These are phyloP conservation scores for Camellia lanceoleosa DNA, from an alignment of 148 eudicot species.

Conservation along the genomic window DNA sequence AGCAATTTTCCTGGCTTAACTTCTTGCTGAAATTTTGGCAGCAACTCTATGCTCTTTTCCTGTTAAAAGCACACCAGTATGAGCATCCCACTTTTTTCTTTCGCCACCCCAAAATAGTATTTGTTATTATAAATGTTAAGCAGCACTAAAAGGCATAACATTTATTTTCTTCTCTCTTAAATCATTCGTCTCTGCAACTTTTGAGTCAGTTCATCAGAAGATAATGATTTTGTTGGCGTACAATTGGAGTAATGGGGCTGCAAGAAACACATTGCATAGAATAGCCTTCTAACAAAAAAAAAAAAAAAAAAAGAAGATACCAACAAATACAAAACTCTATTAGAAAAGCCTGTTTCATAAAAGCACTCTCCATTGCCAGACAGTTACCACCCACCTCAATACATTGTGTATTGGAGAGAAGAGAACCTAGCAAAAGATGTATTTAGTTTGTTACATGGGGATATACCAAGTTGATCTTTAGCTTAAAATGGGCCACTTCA, in stretches of 20 bases:
- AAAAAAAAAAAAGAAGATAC: too few relatives aligned
- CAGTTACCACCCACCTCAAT: background rate
- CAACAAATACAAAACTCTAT: background rate
- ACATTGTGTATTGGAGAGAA: background rate
- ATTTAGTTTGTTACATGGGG: background rate
- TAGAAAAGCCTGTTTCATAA: background rate
- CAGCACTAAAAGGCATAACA: background rate
- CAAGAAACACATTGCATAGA: background rate
- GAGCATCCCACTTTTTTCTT: background rate
- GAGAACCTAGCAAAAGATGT: background rate
- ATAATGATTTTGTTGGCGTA: background rate
- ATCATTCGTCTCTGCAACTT: background rate
- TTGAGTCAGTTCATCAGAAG: background rate
- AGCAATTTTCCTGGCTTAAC: constrained; percentile 58
- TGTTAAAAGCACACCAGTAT: constrained; percentile 24
- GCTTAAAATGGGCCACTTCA: too few relatives aligned
- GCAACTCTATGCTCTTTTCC: constrained; percentile 69
- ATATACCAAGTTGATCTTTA: background rate
- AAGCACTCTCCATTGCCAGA: background rate
- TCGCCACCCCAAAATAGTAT: background rate
- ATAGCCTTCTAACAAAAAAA: background rate
- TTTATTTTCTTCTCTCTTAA: background rate
- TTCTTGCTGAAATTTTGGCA: constrained; percentile 75
- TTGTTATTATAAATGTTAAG: too few relatives aligned
- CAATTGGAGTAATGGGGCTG: background rate